A percentile compares a stretch with the other conserved stretches of the same genome.
These are phyloP conservation scores for Termitomyces sp. DNA, from an alignment of 768 basidiomycete genomes.

Conservation along the genomic window DNA sequence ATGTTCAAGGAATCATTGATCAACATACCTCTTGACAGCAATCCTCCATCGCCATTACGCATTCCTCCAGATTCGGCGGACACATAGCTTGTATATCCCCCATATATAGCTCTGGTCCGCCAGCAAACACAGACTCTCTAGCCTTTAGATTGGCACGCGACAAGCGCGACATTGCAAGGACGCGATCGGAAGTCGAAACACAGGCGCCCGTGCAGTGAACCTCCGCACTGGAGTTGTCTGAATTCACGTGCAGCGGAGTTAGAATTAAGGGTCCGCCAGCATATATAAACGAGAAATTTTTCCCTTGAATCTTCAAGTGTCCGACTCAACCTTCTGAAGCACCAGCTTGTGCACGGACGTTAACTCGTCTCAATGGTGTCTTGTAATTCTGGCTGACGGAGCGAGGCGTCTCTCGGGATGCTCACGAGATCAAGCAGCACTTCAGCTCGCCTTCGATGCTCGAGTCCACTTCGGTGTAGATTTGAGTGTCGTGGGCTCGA, in stretches of 20 bases:
- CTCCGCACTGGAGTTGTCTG: not conserved
- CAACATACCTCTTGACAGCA: slow-evolving; percentile 67
- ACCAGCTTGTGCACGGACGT: slow-evolving; percentile 30
- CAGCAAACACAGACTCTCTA: slow-evolving; percentile 66
- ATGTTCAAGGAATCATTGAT: not conserved
- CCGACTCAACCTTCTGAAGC: slow-evolving; percentile 48
- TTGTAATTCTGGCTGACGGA: slow-evolving; percentile 68
- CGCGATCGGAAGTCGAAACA: not conserved
- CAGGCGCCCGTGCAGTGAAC: not conserved
- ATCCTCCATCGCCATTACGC: slow-evolving; percentile 73
- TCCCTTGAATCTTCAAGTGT: slow-evolving; percentile 35
- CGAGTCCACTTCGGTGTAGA: slow-evolving; percentile 30
- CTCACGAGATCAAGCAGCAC: slow-evolving; percentile 33
- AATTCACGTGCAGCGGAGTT: slow-evolving; percentile 13
- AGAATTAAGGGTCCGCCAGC: slow-evolving; percentile 25
- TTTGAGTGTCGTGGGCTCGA: slow-evolving; percentile 40
- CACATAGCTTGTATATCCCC: slow-evolving; percentile 61
- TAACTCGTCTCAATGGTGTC: slow-evolving; percentile 43
- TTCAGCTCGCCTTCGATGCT: slow-evolving; percentile 15
- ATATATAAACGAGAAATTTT: slow-evolving; percentile 32
- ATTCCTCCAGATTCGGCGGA: slow-evolving; percentile 68
- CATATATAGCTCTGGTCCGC: slow-evolving; percentile 60
- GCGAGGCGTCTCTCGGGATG: slow-evolving; percentile 51
- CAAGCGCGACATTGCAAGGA: slow-evolving; percentile 38
- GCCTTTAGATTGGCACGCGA: slow-evolving; percentile 49